phyloP scores from a whole-genome alignment of 2,329 filamentous ascomycete species.

The Paramyrothecium sp. region DNA sequence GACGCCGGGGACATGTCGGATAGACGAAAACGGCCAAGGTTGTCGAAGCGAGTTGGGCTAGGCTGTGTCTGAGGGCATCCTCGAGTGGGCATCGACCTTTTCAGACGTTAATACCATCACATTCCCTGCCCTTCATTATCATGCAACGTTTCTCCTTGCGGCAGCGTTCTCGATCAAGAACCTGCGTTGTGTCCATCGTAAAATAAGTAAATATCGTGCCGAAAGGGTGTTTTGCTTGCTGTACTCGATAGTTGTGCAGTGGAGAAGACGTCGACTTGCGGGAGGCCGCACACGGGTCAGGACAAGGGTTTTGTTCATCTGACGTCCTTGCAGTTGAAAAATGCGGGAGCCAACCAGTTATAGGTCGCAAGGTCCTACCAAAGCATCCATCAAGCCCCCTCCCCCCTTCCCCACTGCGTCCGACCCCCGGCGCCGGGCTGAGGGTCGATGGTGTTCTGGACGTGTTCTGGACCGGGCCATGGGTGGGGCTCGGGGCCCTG shows the following conservation, averaged over 20 bases:
- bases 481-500: slow-evolving; percentile 7
- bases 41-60: too few species aligned
- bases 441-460: slow-evolving; percentile 25
- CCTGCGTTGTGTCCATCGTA: too few species aligned
- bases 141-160: too few species aligned
- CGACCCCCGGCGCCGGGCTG: slow-evolving; percentile 13
- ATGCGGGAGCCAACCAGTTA: slow-evolving; percentile 1
- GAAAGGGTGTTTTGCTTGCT: too few species aligned
- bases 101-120: too few species aligned
- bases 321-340: background rate
- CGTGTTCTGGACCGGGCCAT: slow-evolving; percentile 5
- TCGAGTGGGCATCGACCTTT: too few species aligned
- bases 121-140: too few species aligned
- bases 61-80: too few species aligned
- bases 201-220: too few species aligned
- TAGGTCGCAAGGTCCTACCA: background rate
- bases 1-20: background rate
- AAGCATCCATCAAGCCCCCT: background rate
- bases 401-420: background rate
- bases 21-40: too few species aligned
- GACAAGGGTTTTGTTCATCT: background rate
- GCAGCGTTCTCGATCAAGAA: too few species aligned
- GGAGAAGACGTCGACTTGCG: background rate
- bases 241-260: too few species aligned
- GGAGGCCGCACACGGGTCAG: background rate